Evolutionary conservation across 177 flowering plant species (phyloP), one percentile per base, ranked within the genome.

Genomic region (Vitis hybrid): DNA sequence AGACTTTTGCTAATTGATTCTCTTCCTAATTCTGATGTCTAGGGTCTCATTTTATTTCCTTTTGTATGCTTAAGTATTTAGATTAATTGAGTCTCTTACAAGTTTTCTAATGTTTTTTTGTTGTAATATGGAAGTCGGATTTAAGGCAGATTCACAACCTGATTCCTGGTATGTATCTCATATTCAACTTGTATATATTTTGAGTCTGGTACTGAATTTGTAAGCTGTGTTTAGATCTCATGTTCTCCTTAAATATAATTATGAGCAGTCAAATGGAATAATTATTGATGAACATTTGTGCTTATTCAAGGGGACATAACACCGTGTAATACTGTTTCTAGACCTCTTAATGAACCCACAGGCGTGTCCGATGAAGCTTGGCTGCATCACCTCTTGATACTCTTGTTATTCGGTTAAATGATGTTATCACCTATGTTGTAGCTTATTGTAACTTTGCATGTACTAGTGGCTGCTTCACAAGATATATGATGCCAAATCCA

Each of bases 71-170:
- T 48, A 2, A 6, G 13, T 21, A 21, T 58, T 29, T 31, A 53
- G 10, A 53, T 61, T 45, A 2, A 10, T 49, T 50, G 29, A n/a
- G 21, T 75, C 12, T 58, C 85, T 83, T 67, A 80, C 74, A 33
- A 67, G 33, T 58, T 72, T 57, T 60, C 29, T 48, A 7, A 14
- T 72, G 21, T 57, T 56, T 76, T 60, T 69, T 71, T 72, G 72
- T 18, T 62, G 51, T 67, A 80, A 77, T 67, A 78, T 77, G 74
- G 86, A 85, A 95, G 99, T 91, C 99, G 63, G 94, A 93, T 77
- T 78, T 95, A 87, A 67, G 71, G 83, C 82, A 82, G 78, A 85
- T 95, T 77, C 90, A 78, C 69, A 74, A 81, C 78, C 80, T 93
- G 67, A 76, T 91, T 80, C 96, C 94, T 66, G 99, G 99, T 93